Base-by-base conservation (phyloP, 306 rosid genomes). In the Dryas octopetala region DNA sequence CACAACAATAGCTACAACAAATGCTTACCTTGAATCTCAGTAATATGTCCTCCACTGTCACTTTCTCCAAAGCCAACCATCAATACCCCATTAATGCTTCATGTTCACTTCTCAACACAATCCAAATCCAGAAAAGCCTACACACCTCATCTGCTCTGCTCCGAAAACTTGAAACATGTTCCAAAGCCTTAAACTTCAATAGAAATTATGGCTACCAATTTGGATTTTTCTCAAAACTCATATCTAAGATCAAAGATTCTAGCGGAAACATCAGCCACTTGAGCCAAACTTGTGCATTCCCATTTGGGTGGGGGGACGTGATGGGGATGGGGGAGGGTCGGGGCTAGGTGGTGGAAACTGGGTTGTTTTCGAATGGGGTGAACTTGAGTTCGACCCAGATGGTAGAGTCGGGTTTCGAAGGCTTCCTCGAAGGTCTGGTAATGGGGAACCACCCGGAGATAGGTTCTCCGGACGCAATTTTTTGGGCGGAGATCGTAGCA, bases 401-500 rank as follows among this genome's bases (percentile, higher is more conserved):
- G 40, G 83, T 85, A 0, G 97, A 7, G 1, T 78, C 83, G 15
- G 66, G 82, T 74, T 87, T 91, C 61, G 88, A 88, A 54, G 88
- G 85, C 59, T 87, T 82, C 0, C 85, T 90, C 44, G 57, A 5
- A 19, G 89, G 8, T 0, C 83, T 86, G 1, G 73, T 0, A 9
- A 95, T 47, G 0, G 85, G 73, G 14, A 86, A 87, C 96, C 93
- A 90, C 17, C 76, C 93, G 38, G 74, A 47, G 10, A 95, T 90
- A 1, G 0, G 0, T 41, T 81, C 48, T 0, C 97, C 97, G 64
- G 84, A 0, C 59, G 87, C 86, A 43, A 95, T 65, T 5, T 4
- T 9, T 71, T 6, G 12, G 3, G 97, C 99, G 7, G 96, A 57
- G 74, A 95, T 69, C 66, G 82, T 73, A 9, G 82, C 93, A 10